Conservation (phyloP, 2,329 filamentous ascomycete species). For the Oidium heveae region DNA sequence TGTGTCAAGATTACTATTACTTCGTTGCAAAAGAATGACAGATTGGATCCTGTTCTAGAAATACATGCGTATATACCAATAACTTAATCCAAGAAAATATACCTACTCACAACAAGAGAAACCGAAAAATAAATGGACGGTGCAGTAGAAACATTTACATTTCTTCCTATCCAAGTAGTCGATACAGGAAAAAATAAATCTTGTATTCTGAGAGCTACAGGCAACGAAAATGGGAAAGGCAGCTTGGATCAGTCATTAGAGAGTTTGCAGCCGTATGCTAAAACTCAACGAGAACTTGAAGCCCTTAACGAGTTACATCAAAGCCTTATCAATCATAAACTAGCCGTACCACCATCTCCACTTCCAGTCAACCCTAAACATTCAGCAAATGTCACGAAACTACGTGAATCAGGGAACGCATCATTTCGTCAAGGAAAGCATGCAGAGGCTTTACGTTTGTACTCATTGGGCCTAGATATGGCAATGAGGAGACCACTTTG, state of each 20-base stretch:
- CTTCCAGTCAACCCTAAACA: constrained; percentile 86
- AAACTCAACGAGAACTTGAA: constrained; percentile 27
- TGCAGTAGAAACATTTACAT: no score
- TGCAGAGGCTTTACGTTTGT: constrained; percentile 53
- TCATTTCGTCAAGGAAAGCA: constrained; percentile 58
- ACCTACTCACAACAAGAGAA: constrained; percentile 1
- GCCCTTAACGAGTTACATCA: constrained; percentile 61
- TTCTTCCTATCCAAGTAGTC: no score
- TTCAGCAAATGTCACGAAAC: constrained; percentile 63
- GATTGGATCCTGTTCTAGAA: no score
- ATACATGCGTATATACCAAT: no score
- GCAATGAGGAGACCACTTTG: constrained; percentile 56
- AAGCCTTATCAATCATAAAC: constrained; percentile 37
- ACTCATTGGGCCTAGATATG: constrained; percentile 77
- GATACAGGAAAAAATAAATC: no score
- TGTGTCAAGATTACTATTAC: no score
- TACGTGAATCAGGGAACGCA: constrained; percentile 66
- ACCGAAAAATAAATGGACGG: constrained; percentile 5
- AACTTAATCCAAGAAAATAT: no score
- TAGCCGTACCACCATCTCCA: constrained; percentile 54
- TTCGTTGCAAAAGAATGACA: no score
- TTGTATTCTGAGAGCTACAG: no score
- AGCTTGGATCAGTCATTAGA: no score
- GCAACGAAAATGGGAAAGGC: no score
- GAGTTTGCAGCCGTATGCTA: no score